These are phyloP conservation scores for Russula griseocarnosa DNA, from an alignment of 768 basidiomycete species.

Conservation along the genomic window DNA sequence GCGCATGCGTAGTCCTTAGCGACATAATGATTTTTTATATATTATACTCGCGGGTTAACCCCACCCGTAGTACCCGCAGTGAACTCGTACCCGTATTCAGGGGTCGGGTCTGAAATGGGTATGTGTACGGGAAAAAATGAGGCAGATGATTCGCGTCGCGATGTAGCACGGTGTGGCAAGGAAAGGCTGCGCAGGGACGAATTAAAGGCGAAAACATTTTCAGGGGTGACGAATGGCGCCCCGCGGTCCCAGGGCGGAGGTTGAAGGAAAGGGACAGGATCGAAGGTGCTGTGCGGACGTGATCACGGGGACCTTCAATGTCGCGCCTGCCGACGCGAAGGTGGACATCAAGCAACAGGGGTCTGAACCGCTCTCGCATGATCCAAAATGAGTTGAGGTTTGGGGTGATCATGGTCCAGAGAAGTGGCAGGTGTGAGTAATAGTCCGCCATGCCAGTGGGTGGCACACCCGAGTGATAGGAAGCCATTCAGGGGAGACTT, in stretches of 20 bases:
- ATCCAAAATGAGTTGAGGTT: slow-evolving; percentile 19
- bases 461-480: slow-evolving; percentile 22
- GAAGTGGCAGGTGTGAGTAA: slow-evolving; percentile 1
- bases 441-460: slow-evolving; percentile 12
- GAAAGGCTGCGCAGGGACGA: slow-evolving; percentile 10
- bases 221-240: not conserved
- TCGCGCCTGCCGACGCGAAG: slow-evolving; percentile 16
- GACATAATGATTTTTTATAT: too few relatives aligned
- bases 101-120: too few relatives aligned
- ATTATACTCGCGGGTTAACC: too few relatives aligned
- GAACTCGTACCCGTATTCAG: too few relatives aligned
- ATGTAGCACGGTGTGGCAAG: too few relatives aligned
- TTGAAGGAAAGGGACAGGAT: slow-evolving; percentile 1
- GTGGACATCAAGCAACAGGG: slow-evolving; percentile 17
- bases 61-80: too few relatives aligned
- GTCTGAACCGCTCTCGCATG: slow-evolving; percentile 11
- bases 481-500: slow-evolving; percentile 17
- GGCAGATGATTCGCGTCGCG: too few relatives aligned
- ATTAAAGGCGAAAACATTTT: not conserved
- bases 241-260: not conserved
- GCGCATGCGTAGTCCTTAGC: too few relatives aligned
- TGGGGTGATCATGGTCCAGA: slow-evolving; percentile 20
- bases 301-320: slow-evolving; percentile 12
- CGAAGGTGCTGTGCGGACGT: slow-evolving; percentile 1
- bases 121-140: too few relatives aligned